These are phyloP conservation scores for Globisporangium paddicum DNA, from an alignment of 352 stramenopile species.

Conservation along the genomic window DNA sequence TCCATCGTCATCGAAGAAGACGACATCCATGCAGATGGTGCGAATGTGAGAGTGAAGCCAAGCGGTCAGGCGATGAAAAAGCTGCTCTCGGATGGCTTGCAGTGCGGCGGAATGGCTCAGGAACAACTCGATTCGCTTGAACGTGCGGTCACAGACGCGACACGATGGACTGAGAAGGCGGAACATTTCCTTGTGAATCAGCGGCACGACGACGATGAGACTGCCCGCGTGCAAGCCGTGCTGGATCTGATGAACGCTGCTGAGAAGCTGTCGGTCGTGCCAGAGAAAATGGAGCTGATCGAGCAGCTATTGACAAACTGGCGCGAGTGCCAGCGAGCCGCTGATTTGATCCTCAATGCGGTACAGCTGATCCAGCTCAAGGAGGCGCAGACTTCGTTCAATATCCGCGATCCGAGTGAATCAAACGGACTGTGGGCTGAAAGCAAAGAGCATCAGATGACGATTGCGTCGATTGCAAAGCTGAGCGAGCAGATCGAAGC, in stretches of 20 bases:
- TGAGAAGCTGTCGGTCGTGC: constrained; percentile 19
- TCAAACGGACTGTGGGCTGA: constrained; percentile 7
- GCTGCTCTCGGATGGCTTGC: constrained; percentile 20
- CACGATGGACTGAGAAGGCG: constrained; percentile 22
- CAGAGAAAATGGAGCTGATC: constrained; percentile 19
- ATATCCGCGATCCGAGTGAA: constrained; percentile 7
- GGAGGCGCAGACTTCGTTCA: constrained; percentile 14
- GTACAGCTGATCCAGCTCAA: constrained; percentile 19
- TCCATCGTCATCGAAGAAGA: background rate
- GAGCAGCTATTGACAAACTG: constrained; percentile 24
- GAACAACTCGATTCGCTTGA: constrained; percentile 31
- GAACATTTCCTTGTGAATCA: constrained; percentile 17
- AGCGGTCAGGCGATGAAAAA: constrained; percentile 22
- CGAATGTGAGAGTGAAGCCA: constrained; percentile 7
- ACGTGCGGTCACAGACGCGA: constrained; percentile 15
- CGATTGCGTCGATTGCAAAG: constrained; percentile 9
- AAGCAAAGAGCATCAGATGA: constrained; percentile 12
- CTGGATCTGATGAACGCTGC: constrained; percentile 20
- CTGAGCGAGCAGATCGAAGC: background rate
- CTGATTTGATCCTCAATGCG: constrained; percentile 17
- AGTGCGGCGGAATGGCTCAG: constrained; percentile 22
- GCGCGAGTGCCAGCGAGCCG: constrained; percentile 17
- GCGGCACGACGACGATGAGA: background rate
- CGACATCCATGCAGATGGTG: background rate
- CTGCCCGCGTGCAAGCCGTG: constrained; percentile 10